Evolutionary conservation across 257 asterid species (phyloP).

Genomic region (Solanum clarkiae): DNA sequence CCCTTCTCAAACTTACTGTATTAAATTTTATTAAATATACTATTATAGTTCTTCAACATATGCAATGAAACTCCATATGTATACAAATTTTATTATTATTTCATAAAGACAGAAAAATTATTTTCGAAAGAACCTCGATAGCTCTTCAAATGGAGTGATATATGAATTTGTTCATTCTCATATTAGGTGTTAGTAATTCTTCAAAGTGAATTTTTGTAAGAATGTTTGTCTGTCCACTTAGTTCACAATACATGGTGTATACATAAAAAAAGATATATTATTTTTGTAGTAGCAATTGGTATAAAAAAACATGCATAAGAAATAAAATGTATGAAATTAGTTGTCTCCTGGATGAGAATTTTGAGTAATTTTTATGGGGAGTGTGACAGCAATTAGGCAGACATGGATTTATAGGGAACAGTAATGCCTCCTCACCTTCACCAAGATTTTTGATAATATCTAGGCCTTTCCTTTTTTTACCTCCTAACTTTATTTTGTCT

Average conservation of each 20-base stretch:
- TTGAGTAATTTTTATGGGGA: background rate
- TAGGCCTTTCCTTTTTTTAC: background rate
- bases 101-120: too few species aligned
- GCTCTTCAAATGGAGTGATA: too few species aligned
- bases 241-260: background rate
- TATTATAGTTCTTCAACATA: background rate
- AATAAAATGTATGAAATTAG: background rate
- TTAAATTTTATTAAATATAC: background rate
- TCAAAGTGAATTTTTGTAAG: background rate
- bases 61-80: too few species aligned
- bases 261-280: background rate
- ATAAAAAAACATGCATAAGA: too few species aligned
- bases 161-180: background rate
- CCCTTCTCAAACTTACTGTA: fast-evolving
- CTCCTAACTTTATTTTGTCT: background rate
- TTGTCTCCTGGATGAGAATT: slow-evolving; percentile 22
- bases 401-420: slow-evolving; percentile 21
- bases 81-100: too few species aligned
- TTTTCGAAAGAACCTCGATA: too few species aligned
- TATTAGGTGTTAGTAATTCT: background rate
- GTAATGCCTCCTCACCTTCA: slow-evolving; percentile 12
- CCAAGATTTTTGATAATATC: slow-evolving; percentile 8
- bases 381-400: slow-evolving; percentile 17
- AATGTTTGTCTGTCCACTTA: background rate
- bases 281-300: background rate